These are phyloP conservation scores for Psilocybe cubensis DNA, from an alignment of 768 basidiomycete genomes.

Conservation along the genomic window DNA sequence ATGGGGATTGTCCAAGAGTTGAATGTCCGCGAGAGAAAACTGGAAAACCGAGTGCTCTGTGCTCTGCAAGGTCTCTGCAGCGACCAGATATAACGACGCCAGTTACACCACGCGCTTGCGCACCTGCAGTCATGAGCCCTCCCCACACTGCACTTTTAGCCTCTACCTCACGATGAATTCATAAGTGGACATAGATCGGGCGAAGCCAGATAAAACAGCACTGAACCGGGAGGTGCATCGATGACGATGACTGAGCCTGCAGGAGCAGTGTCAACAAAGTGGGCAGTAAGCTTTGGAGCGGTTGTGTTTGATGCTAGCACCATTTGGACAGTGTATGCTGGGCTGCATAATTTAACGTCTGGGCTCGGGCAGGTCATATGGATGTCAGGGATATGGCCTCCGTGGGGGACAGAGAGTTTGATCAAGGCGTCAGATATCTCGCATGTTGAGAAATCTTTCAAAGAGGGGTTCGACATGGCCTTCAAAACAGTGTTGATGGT, in stretches of 20 bases:
- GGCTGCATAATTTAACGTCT: constrained; percentile 57
- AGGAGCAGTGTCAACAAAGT: constrained; percentile 83
- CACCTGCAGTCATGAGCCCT: constrained; percentile 89
- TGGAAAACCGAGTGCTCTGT: constrained; percentile 68
- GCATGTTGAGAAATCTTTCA: constrained; percentile 63
- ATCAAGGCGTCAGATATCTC: constrained; percentile 90
- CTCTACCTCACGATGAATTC: constrained; percentile 39
- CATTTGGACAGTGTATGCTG: constrained; percentile 90
- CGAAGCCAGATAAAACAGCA: constrained; percentile 8
- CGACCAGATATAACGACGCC: constrained; percentile 87
- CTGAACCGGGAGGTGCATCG: constrained; percentile 68
- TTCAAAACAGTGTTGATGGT: constrained; percentile 15
- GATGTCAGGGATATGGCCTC: constrained; percentile 85
- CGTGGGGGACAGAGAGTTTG: constrained; percentile 72
- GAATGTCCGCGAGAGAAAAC: constrained; percentile 85
- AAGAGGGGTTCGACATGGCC: constrained; percentile 23
- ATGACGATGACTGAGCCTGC: constrained; percentile 73
- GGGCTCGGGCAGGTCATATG: constrained; percentile 48
- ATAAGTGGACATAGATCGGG: constrained; percentile 21
- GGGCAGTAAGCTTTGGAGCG: constrained; percentile 66
- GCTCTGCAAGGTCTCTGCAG: constrained; percentile 84
- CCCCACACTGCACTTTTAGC: constrained; percentile 89
- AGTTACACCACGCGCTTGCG: constrained; percentile 65
- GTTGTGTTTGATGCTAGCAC: constrained; percentile 58
- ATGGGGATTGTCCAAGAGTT: constrained; percentile 85